A percentile compares a stretch with the other conserved stretches of the same genome.
These are phyloP conservation scores for Monilinia vaccinii-corymbosi DNA, from an alignment of 2,329 filamentous ascomycete genomes.

Conservation along the genomic window DNA sequence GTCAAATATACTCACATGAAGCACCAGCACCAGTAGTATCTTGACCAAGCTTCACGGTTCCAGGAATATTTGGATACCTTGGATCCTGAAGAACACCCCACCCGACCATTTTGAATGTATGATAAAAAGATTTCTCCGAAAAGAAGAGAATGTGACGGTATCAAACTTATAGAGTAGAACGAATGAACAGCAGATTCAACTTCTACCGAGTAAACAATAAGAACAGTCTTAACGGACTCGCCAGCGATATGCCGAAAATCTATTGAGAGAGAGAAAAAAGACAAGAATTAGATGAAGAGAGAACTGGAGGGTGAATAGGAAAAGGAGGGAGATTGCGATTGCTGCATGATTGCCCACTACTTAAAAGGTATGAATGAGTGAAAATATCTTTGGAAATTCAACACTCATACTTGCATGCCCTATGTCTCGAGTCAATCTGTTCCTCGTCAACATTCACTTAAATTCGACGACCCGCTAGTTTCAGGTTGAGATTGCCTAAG, in stretches of 20 bases:
- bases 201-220: not conserved
- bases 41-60: slow-evolving; percentile 23
- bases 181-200: not conserved
- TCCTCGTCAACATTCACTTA: not conserved
- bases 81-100: slow-evolving; percentile 26
- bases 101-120: slow-evolving; percentile 16
- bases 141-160: not conserved
- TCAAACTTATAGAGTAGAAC: not conserved
- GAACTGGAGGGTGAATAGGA: not conserved
- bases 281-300: not conserved
- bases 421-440: not conserved
- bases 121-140: not conserved
- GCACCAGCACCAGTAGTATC: slow-evolving; percentile 17
- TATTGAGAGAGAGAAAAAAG: slow-evolving; percentile 7
- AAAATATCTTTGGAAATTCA: not conserved
- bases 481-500: slow-evolving; percentile 5
- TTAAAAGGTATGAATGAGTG: slow-evolving; percentile 6
- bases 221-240: slow-evolving; percentile 18
- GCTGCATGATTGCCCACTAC: slow-evolving; percentile 1
- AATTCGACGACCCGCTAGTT: not conserved
- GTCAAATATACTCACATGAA: slow-evolving; percentile 9
- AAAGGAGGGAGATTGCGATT: not conserved
- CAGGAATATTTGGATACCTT: slow-evolving; percentile 24
- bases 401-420: not conserved
- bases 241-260: slow-evolving; percentile 18